These are phyloP conservation scores for Aspergillus brasiliensis DNA, from an alignment of 2,329 filamentous ascomycete species.

Conservation along the genomic window DNA sequence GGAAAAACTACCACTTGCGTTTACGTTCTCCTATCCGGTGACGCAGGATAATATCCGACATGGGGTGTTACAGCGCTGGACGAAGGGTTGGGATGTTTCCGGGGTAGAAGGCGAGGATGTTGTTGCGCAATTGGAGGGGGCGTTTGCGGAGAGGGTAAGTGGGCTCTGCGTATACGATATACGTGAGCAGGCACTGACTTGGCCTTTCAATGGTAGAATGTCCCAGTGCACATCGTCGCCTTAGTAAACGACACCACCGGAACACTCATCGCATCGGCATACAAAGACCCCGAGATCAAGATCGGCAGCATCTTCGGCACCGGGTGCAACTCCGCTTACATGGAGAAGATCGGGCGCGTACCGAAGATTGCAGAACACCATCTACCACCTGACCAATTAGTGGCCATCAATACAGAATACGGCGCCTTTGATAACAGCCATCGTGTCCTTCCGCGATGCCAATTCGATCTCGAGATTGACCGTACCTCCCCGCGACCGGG, in stretches of 20 bases:
- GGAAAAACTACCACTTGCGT: constrained; percentile 69
- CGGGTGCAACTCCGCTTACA: constrained; percentile 93
- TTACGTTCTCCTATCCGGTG: constrained; percentile 88
- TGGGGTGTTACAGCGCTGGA: constrained; percentile 85
- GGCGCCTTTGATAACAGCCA: constrained; percentile 89
- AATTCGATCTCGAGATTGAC: constrained; percentile 73
- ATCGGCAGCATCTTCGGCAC: constrained; percentile 96
- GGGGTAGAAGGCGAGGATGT: constrained; percentile 87
- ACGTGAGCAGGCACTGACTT: background rate
- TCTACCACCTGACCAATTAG: constrained; percentile 71
- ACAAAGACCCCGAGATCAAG: constrained; percentile 81
- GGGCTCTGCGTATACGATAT: background rate
- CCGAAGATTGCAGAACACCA: constrained; percentile 84
- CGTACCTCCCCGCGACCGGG: constrained; percentile 85
- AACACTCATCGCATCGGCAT: constrained; percentile 87
- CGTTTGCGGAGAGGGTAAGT: constrained; percentile 63
- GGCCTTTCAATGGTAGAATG: constrained; percentile 53
- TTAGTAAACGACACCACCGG: constrained; percentile 94
- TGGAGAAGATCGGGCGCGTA: constrained; percentile 81
- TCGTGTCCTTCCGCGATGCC: constrained; percentile 68
- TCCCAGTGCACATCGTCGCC: constrained; percentile 82
- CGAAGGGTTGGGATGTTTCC: constrained; percentile 84
- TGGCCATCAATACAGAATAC: constrained; percentile 95
- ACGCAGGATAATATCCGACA: constrained; percentile 83
- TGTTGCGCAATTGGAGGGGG: constrained; percentile 77